Percentiles rank a stretch among this genome's conserved stretches.
Conservation (phyloP, 768 basidiomycete species). For the Hemileccinum impolitum region DNA sequence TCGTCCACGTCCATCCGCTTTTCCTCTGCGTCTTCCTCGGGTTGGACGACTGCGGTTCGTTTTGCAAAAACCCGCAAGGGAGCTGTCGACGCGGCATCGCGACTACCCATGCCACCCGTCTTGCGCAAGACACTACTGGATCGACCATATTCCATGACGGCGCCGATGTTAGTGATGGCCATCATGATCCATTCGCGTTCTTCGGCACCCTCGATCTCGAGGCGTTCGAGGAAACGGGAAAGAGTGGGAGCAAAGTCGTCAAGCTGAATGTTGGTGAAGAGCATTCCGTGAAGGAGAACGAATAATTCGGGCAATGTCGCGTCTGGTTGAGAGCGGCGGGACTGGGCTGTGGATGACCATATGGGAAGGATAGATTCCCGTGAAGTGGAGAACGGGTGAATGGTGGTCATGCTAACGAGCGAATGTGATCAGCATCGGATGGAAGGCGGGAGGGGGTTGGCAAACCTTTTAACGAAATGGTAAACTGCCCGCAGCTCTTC, state of each 20-base stretch:
- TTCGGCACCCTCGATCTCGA: constrained; percentile 76
- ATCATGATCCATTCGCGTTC: constrained; percentile 97
- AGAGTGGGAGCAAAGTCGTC: constrained; percentile 85
- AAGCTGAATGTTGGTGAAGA: constrained; percentile 92
- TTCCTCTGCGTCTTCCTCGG: constrained; percentile 40
- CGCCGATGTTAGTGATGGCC: constrained; percentile 79
- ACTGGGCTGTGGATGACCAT: constrained; percentile 69
- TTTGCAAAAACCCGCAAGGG: constrained; percentile 52
- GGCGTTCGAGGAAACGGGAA: constrained; percentile 82
- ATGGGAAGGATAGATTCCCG: constrained; percentile 86
- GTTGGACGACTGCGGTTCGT: constrained; percentile 33
- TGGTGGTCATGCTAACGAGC: constrained; percentile 73
- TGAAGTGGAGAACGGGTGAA: constrained; percentile 83
- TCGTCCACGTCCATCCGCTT: constrained; percentile 68
- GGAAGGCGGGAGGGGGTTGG: not conserved
- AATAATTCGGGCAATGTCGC: constrained; percentile 76
- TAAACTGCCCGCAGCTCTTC: constrained; percentile 86
- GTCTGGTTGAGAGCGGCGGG: constrained; percentile 73
- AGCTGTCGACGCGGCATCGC: constrained; percentile 32
- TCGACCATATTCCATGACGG: constrained; percentile 85
- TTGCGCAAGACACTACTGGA: constrained; percentile 66
- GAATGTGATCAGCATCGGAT: constrained; percentile 5
- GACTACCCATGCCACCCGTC: constrained; percentile 47
- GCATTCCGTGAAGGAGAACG: constrained; percentile 91
- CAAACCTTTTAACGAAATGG: constrained; percentile 92